Evolutionary conservation across 768 basidiomycete genomes (phyloP), one percentile per base, ranked within the genome.

Genomic region (Lyophyllum decastes): DNA sequence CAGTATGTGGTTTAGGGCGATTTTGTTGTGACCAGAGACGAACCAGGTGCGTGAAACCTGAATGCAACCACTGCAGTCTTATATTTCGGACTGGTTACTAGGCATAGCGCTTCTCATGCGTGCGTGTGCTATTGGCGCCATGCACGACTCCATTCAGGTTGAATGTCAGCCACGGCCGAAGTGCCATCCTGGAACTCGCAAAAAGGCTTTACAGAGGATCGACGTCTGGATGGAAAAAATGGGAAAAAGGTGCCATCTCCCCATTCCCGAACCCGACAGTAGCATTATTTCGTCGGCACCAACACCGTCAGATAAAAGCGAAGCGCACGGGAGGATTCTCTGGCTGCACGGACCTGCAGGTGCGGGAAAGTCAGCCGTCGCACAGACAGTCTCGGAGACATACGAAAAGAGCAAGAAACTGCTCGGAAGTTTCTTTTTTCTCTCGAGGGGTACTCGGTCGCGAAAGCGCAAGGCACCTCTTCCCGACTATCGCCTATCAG

Each of bases 381-480:
- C 35, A 9, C 35, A 38, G 35, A 38, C 61, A 1, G 54, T 63
- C 26, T 61, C 64, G 10, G 66, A 64, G 25, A 17, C 4, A 4
- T 58, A 63, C 33, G 66, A 41, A 54, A 55, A 16, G 35, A 21
- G 19, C 26, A 57, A 49, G n/a, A 53, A n/a, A 12, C 61, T 73
- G 3, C 67, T 64, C 35, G 69, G 64, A 0, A 71, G 70, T 51
- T 73, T 72, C 62, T n/a, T 73, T 73, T 58, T 72, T 73, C 61
- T 73, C 69, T 6, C 66, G 72, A 17, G 57, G 60, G 24, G 58
- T 65, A 33, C 33, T 59, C 26, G 64, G 64, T 40, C 61, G 70
- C 2, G 56, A 57, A 7, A 66, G 55, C 14, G 61, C 63, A 1
- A 57, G 38, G 21, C 59, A 63, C 14, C 58, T 73, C 2, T 26